Percentiles rank a stretch among this genome's conserved stretches.
Conservation (phyloP, 345 rosid species). For the Odontarrhena argentea region DNA sequence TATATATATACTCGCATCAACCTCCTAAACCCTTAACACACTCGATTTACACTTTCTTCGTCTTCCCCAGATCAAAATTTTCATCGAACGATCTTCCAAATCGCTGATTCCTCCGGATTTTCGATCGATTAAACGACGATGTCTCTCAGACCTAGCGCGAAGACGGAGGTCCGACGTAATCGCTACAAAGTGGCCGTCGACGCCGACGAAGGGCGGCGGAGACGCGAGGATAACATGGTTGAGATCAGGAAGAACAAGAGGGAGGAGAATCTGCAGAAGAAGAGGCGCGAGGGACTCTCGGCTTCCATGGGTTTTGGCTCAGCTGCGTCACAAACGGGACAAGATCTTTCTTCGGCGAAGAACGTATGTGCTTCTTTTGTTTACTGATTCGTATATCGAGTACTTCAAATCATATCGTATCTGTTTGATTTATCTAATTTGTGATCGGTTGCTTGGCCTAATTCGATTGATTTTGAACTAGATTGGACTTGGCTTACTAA, state of each 20-base stretch:
- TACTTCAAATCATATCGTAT: slow-evolving; percentile 6
- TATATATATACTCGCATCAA: slow-evolving; percentile 7
- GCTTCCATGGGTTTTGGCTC: slow-evolving; percentile 38
- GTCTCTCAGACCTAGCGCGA: slow-evolving; percentile 74
- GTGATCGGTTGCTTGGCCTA: slow-evolving; percentile 3
- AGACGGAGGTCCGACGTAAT: slow-evolving; percentile 69
- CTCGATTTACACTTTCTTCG: slow-evolving; percentile 4
- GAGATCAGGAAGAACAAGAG: slow-evolving; percentile 85
- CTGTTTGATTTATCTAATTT: background rate
- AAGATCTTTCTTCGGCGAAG: slow-evolving; percentile 48
- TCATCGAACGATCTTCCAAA: slow-evolving; percentile 2
- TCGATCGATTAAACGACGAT: slow-evolving; percentile 37
- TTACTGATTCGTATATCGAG: background rate
- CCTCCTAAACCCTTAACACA: slow-evolving; percentile 23
- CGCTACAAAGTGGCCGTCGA: slow-evolving; percentile 73
- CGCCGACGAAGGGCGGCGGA: slow-evolving; percentile 78
- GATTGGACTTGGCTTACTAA: background rate
- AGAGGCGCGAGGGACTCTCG: slow-evolving; percentile 66
- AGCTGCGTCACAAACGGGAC: slow-evolving; percentile 32
- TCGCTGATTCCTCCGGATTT: slow-evolving; percentile 24
- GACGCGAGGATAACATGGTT: slow-evolving; percentile 84
- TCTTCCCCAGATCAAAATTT: background rate
- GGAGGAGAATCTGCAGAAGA: slow-evolving; percentile 77
- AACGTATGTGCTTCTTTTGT: slow-evolving; percentile 45
- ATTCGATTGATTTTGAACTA: background rate